Percentiles rank a stretch among this genome's conserved stretches.
Conservation (phyloP, 1,284 basidiomycete genomes). For the Stygiomarasmius scandens region DNA sequence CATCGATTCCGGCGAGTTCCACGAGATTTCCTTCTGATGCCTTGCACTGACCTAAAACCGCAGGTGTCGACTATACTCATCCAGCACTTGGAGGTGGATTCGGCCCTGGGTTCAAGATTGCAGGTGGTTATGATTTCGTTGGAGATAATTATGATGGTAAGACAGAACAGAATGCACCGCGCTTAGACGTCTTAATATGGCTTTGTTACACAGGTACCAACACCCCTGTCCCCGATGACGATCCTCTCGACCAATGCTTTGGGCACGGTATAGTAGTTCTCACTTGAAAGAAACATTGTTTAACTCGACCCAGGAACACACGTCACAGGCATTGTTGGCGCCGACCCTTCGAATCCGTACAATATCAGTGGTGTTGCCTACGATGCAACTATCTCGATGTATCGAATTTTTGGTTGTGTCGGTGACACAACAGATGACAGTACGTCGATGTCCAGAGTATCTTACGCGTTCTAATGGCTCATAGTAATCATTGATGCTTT, state of each 20-base stretch:
- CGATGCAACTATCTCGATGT: conserved; percentile 36
- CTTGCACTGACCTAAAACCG: conserved; percentile 14
- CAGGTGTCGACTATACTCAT: conserved; percentile 57
- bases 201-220: conserved; percentile 33
- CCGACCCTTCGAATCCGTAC: conserved; percentile 48
- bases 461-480: too few species aligned
- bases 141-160: conserved; percentile 39
- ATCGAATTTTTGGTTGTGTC: conserved; percentile 42
- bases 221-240: conserved; percentile 36
- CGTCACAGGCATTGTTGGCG: conserved; percentile 46
- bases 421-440: conserved; percentile 38
- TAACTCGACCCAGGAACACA: too few species aligned
- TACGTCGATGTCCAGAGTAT: conserved; percentile 15
- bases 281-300: too few species aligned
- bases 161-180: neutral
- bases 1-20: too few species aligned
- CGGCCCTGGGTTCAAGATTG: conserved; percentile 62
- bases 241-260: conserved; percentile 34
- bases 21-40: conserved; percentile 14
- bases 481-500: conserved; percentile 43
- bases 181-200: too few species aligned
- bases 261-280: conserved; percentile 36
- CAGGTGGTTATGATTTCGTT: conserved; percentile 59
- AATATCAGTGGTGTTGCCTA: conserved; percentile 47
- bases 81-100: conserved; percentile 66